Evolutionary conservation across 352 stramenopile genomes (phyloP).

Genomic region (Paralagenidium karlingii): DNA sequence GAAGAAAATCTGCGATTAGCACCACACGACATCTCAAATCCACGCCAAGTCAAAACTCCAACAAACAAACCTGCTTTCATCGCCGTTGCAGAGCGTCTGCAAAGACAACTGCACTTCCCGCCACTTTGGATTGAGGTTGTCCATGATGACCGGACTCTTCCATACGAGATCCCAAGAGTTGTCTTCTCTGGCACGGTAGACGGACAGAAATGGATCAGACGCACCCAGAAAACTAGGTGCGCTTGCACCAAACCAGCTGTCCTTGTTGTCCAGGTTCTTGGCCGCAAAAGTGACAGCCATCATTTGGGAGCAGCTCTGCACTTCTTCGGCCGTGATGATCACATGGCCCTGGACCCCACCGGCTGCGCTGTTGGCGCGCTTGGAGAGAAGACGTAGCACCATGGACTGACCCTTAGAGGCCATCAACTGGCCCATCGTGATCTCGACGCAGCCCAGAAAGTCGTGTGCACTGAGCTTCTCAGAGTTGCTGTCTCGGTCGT

Average conservation of each 20-base stretch:
- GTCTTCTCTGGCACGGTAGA: conserved; percentile 44
- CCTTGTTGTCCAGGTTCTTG: conserved; percentile 64
- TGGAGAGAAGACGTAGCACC: conserved; percentile 39
- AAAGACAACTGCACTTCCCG: conserved; percentile 35
- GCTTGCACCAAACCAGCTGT: conserved; percentile 63
- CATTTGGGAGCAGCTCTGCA: conserved; percentile 46
- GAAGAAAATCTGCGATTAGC: too few species aligned
- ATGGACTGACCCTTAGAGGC: conserved; percentile 40
- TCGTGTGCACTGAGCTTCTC: conserved; percentile 46
- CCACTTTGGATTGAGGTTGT: conserved; percentile 61
- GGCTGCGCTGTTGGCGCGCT: conserved; percentile 19
- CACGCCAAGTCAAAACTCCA: too few species aligned
- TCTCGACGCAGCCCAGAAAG: conserved; percentile 61
- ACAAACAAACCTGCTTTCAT: too few species aligned
- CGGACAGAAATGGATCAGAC: conserved; percentile 69
- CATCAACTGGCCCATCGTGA: conserved; percentile 72
- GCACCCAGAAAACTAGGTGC: too few species aligned
- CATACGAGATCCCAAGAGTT: conserved; percentile 53
- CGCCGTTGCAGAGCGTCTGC: conserved; percentile 54
- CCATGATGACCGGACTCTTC: conserved; percentile 46
- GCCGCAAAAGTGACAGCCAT: conserved; percentile 45
- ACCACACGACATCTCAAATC: too few species aligned
- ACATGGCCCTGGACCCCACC: conserved; percentile 42
- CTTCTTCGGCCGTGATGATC: conserved; percentile 56
- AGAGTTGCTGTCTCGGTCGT: conserved; percentile 58